phyloP scores from a whole-genome alignment of 116 monocot genomes.

The Thalassia testudinum region DNA sequence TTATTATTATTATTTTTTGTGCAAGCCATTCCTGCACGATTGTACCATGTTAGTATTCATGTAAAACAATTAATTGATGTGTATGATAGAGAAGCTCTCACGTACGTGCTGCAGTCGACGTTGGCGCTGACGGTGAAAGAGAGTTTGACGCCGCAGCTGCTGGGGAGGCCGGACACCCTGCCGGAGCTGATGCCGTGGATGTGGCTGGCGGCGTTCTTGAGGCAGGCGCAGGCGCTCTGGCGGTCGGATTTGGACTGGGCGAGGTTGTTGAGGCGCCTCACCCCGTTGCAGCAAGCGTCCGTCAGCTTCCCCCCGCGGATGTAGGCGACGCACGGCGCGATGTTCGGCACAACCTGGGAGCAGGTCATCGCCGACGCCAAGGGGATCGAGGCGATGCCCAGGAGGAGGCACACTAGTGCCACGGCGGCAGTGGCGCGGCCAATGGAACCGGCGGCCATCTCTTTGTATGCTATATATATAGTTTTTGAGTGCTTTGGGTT shows the following conservation, averaged over 20 bases:
- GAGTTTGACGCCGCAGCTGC: background rate
- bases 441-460: background rate
- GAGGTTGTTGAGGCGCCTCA: background rate
- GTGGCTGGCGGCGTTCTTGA: background rate
- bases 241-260: background rate
- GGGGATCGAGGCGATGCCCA: background rate
- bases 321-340: slow-evolving; percentile 4
- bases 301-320: background rate
- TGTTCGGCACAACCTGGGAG: background rate
- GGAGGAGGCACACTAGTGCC: background rate
- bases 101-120: background rate
- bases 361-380: background rate
- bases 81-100: background rate
- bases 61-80: too few species aligned
- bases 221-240: background rate
- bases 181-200: background rate
- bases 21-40: too few species aligned
- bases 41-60: too few species aligned
- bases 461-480: too few species aligned
- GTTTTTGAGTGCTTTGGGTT: too few species aligned
- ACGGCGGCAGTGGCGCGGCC: background rate
- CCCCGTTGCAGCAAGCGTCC: background rate
- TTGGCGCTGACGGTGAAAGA: background rate
- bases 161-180: background rate
- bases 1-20: too few species aligned